phyloP scores from a whole-genome alignment of 345 rosid species.

The Salix dunnii region DNA sequence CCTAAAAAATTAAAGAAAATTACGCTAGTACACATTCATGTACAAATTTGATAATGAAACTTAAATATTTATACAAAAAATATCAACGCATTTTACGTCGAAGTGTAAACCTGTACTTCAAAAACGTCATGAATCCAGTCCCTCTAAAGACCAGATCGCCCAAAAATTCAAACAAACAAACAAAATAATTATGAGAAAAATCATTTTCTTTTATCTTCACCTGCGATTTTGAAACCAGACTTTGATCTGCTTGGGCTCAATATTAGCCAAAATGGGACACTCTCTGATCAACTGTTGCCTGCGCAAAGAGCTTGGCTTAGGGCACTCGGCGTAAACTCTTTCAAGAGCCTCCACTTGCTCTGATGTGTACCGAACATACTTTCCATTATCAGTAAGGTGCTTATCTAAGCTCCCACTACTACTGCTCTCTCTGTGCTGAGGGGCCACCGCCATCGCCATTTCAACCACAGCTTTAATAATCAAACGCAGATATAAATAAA shows the following conservation, averaged over 20 bases:
- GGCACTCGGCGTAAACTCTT: slow-evolving; percentile 94
- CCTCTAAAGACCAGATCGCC: neutral
- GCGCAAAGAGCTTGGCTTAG: slow-evolving; percentile 92
- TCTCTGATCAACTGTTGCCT: slow-evolving; percentile 96
- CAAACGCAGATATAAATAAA: neutral
- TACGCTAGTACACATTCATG: neutral
- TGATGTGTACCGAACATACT: slow-evolving; percentile 92
- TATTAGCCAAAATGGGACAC: slow-evolving; percentile 88
- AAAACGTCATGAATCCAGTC: neutral
- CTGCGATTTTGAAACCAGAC: slow-evolving; percentile 99
- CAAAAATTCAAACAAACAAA: neutral
- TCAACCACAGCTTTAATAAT: slow-evolving; percentile 33
- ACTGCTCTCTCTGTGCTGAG: slow-evolving; percentile 66
- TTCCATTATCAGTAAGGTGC: slow-evolving; percentile 69
- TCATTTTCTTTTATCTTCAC: slow-evolving; percentile 14
- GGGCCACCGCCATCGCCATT: slow-evolving; percentile 55
- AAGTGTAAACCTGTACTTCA: neutral
- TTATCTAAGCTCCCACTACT: slow-evolving; percentile 82
- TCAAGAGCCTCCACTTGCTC: slow-evolving; percentile 99
- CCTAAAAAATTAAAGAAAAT: neutral
- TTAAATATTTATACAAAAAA: neutral
- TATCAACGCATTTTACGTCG: neutral
- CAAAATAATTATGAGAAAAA: neutral
- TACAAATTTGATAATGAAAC: neutral
- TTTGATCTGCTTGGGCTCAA: slow-evolving; percentile 99